Conservation (phyloP, 805 yeast species). For the Saccharomycopsis fodiens region DNA sequence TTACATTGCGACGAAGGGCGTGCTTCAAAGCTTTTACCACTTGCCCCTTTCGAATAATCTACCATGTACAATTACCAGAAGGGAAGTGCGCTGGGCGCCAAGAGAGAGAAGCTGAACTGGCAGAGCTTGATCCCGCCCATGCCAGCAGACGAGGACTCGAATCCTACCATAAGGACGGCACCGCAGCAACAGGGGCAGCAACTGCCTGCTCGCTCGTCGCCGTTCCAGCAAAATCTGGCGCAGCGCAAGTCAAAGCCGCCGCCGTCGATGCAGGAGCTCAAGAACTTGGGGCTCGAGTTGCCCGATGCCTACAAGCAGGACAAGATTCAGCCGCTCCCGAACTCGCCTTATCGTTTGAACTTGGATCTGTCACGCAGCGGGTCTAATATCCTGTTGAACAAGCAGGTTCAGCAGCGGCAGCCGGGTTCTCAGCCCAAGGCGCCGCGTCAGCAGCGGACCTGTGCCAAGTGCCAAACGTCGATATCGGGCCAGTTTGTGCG, state of each 20-base stretch:
- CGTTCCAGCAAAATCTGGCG: background rate
- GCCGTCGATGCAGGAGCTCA: conserved; percentile 11
- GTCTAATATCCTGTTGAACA: background rate
- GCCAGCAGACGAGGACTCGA: conserved; percentile 17
- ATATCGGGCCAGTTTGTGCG: conserved; percentile 76
- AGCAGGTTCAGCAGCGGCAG: background rate
- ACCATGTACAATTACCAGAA: background rate
- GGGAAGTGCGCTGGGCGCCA: background rate
- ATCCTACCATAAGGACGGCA: background rate
- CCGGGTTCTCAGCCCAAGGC: background rate
- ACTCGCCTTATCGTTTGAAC: background rate
- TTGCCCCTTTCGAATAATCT: too few species aligned
- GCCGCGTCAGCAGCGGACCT: conserved; percentile 23
- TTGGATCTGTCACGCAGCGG: background rate
- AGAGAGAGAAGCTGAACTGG: conserved; percentile 22
- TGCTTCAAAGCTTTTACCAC: too few species aligned
- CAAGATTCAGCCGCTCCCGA: background rate
- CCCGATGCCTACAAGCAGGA: conserved; percentile 12
- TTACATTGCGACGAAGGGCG: too few species aligned
- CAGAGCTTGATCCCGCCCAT: conserved; percentile 26
- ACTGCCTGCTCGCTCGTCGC: background rate
- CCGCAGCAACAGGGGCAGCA: background rate
- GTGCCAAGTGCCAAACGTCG: conserved; percentile 45
- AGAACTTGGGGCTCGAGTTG: conserved; percentile 9
- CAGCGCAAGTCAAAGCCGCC: conserved; percentile 10